These are phyloP conservation scores for Castanopsis chinensis DNA, from an alignment of 306 rosid species.

Conservation along the genomic window DNA sequence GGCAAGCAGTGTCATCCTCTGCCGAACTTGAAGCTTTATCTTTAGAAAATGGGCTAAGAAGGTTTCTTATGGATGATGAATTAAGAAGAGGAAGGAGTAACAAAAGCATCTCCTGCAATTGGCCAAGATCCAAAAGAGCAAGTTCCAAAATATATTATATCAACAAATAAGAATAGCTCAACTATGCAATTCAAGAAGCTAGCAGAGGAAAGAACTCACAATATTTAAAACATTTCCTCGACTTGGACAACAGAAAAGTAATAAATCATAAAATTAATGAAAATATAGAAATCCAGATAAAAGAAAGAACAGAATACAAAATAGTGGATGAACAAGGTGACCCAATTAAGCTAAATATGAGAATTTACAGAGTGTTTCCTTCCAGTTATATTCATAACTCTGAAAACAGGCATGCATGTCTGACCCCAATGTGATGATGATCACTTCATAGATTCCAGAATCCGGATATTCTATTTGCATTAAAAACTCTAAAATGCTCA, in stretches of 20 bases:
- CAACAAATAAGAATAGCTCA: background rate
- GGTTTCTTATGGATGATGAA: conserved; percentile 79
- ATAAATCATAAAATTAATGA: background rate
- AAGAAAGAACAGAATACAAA: background rate
- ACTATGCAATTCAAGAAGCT: conserved; percentile 3
- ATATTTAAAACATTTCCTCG: background rate
- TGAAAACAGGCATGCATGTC: background rate
- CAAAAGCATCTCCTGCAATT: conserved; percentile 91
- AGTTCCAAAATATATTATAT: conserved; percentile 6
- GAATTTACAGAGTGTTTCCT: background rate
- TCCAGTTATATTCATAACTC: background rate
- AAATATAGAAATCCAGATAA: background rate
- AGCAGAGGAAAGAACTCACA: background rate
- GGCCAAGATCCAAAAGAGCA: conserved; percentile 16
- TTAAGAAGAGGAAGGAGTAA: conserved; percentile 96
- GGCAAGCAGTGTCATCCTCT: conserved; percentile 68
- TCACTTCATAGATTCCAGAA: background rate
- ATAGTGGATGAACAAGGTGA: background rate
- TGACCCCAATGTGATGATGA: background rate
- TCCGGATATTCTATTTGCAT: background rate
- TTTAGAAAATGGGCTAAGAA: conserved; percentile 80
- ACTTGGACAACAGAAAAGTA: background rate
- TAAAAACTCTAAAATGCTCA: background rate
- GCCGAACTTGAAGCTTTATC: conserved; percentile 76
- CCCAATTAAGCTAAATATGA: background rate